Evolutionary conservation across 2,329 filamentous ascomycete genomes (phyloP), one percentile per base, ranked within the genome.

Genomic region (Xylariaceae sp.): DNA sequence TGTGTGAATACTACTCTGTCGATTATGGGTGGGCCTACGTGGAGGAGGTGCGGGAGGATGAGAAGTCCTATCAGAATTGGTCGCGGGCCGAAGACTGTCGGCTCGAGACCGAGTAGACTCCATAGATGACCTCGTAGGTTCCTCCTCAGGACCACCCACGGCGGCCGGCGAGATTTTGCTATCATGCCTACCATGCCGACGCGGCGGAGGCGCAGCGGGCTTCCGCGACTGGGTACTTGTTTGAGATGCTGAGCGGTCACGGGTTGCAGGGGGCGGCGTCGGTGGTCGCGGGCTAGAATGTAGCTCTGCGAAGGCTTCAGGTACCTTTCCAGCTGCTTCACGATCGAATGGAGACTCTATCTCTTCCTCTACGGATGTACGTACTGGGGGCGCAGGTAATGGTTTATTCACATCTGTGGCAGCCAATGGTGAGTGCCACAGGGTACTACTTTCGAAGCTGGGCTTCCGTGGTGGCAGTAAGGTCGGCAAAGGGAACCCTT

Each of bases 321-420:
- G 76, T 5, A 73, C 60, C 56, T 77, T 80, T 32, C 75, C 77
- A 14, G 74, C 76, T 33, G 75, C 70, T 60, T 81, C 77, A 38
- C 69, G 73, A 53, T 81, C 77, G 52, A 81, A 80, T 17, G 77
- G 68, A 33, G 75, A 78, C 50, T 80, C 76, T 17, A 66, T 59
- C 33, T 71, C 73, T 44, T 78, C 75, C 19, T 78, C 73, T n/a
- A 66, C 61, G 53, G 68, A 74, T 35, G 70, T 72, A 33, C 74
- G 71, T 11, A 63, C 58, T 2, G 80, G 79, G 4, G 77, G 72
- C 1, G 75, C 74, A 2, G 85, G 82, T 11, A 86, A 72, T 3
- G 83, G 81, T 58, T 86, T 87, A 64, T 83, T 82, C 27, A 80
- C 64, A 56, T 84, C 77, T 6, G 77, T 76, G 6, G 68, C 61